Percentiles rank a stretch among this genome's conserved stretches.
phyloP scores from a whole-genome alignment of 805 yeast species.

The Lipomyces kockii region DNA sequence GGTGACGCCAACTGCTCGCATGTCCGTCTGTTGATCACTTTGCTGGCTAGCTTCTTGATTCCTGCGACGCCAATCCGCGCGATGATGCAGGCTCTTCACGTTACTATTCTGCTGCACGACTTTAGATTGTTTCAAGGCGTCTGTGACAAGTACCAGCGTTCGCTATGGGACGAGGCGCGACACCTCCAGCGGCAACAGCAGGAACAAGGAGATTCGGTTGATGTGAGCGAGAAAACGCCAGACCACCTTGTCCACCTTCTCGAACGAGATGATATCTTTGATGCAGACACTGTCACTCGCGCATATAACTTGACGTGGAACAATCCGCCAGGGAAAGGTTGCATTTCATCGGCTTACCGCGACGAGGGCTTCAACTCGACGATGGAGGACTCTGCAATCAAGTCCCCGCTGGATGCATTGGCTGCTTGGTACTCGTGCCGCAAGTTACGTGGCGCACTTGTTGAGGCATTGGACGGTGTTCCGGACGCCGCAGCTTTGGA shows the following conservation, averaged over 20 bases:
- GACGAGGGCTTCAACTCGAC: constrained; percentile 37
- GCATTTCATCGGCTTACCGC: constrained; percentile 22
- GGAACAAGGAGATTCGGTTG: constrained; percentile 15
- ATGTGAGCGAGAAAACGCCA: constrained; percentile 33
- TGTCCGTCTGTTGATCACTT: constrained; percentile 40
- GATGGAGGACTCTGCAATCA: constrained; percentile 37
- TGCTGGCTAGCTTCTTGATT: constrained; percentile 40
- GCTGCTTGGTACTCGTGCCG: constrained; percentile 43
- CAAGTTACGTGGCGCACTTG: constrained; percentile 38
- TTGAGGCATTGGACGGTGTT: constrained; percentile 30
- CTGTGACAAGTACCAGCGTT: constrained; percentile 25
- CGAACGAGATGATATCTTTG: constrained; percentile 39
- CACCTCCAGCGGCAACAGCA: constrained; percentile 29
- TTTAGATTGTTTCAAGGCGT: constrained; percentile 27
- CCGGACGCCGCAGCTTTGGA: constrained; percentile 16
- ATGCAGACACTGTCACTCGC: constrained; percentile 39
- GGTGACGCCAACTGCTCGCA: constrained; percentile 44
- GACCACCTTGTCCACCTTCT: constrained; percentile 29
- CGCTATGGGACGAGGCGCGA: constrained; percentile 42
- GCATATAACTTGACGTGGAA: constrained; percentile 37
- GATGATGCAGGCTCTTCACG: constrained; percentile 44
- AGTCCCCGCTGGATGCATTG: constrained; percentile 42
- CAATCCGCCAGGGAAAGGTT: constrained; percentile 22
- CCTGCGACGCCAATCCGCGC: constrained; percentile 39
- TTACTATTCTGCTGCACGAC: constrained; percentile 39